Conservation (phyloP, 2,329 filamentous ascomycete genomes). For the Lojkania enalia region DNA sequence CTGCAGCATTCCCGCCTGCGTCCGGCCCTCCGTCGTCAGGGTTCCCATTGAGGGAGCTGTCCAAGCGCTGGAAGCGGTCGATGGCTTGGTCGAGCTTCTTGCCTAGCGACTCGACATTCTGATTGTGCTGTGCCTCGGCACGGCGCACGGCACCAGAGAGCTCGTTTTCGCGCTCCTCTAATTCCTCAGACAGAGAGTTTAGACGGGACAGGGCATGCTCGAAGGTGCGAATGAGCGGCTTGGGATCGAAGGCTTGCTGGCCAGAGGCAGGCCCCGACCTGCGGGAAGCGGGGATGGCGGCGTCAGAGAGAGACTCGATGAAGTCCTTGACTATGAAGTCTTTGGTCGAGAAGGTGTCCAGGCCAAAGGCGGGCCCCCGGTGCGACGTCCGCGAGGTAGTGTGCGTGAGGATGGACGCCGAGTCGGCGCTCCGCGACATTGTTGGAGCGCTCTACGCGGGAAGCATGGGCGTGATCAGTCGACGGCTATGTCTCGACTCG, state of each 20-base stretch:
- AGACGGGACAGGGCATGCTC: constrained; percentile 74
- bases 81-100: constrained; percentile 91
- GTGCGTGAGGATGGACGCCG: constrained; percentile 47
- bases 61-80: constrained; percentile 86
- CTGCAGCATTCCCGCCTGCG: constrained; percentile 80
- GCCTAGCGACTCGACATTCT: constrained; percentile 84
- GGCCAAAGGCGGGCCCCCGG: constrained; percentile 77
- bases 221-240: constrained; percentile 93
- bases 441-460: constrained; percentile 17
- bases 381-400: constrained; percentile 49
- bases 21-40: constrained; percentile 57
- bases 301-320: constrained; percentile 88
- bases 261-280: constrained; percentile 65
- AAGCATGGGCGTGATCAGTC: too few relatives aligned
- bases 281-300: constrained; percentile 75
- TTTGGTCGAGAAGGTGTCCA: constrained; percentile 70
- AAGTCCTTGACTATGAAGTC: constrained; percentile 99
- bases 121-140: constrained; percentile 88
- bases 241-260: constrained; percentile 76
- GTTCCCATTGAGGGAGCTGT: constrained; percentile 74
- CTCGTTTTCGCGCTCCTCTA: constrained; percentile 89
- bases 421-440: constrained; percentile 46
- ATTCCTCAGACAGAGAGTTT: constrained; percentile 73
- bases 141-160: constrained; percentile 85
- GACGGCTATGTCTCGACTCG: too few relatives aligned